phyloP scores from a whole-genome alignment of 2,329 filamentous ascomycete species.

The Rutstroemia sp. region DNA sequence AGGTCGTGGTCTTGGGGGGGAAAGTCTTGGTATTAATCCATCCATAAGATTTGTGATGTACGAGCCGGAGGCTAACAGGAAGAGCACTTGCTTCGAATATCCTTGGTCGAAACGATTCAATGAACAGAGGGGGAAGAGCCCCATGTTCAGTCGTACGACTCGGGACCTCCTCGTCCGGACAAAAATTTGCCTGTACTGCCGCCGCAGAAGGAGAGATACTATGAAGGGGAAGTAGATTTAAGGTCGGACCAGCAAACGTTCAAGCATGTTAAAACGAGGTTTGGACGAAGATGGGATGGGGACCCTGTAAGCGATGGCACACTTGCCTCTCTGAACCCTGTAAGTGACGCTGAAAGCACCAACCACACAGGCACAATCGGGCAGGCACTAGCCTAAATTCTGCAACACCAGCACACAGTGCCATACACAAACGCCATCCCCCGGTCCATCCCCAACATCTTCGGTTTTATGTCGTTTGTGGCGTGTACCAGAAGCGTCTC shows the following conservation, averaged over 20 bases:
- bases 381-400: too few relatives aligned
- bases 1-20: neutral
- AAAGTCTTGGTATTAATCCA: slow-evolving; percentile 37
- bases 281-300: slow-evolving; percentile 7
- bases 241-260: neutral
- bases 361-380: too few relatives aligned
- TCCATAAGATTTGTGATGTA: slow-evolving; percentile 33
- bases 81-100: slow-evolving; percentile 18
- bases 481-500: slow-evolving; percentile 26
- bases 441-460: slow-evolving; percentile 4
- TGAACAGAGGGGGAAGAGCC: slow-evolving; percentile 9
- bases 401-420: neutral
- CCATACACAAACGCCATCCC: neutral
- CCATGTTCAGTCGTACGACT: slow-evolving; percentile 7
- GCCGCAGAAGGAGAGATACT: slow-evolving; percentile 5
- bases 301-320: neutral
- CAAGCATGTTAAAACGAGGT: slow-evolving; percentile 1
- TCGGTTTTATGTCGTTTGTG: neutral
- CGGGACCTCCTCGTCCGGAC: slow-evolving; percentile 24
- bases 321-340: neutral
- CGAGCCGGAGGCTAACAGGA: slow-evolving; percentile 6
- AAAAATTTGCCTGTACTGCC: neutral
- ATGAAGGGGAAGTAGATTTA: neutral
- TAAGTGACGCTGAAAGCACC: neutral
- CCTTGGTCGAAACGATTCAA: slow-evolving; percentile 25